These are phyloP conservation scores for Aspergillus nidulans DNA, from an alignment of 495 filamentous ascomycete genomes.

Conservation along the genomic window DNA sequence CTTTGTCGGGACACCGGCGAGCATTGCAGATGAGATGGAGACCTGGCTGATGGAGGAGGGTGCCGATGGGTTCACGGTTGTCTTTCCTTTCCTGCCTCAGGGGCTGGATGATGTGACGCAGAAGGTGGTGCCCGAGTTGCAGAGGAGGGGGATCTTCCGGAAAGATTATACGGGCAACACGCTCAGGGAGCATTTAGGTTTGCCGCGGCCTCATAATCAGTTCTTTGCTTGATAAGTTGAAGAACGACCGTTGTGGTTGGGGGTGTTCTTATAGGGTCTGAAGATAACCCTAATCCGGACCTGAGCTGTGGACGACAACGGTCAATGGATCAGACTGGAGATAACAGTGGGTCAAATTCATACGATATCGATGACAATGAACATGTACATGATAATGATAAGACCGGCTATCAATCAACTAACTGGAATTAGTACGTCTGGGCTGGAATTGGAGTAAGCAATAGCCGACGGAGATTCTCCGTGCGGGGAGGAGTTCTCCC, in stretches of 20 bases:
- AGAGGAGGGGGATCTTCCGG: conserved; percentile 47
- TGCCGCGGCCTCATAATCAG: conserved; percentile 45
- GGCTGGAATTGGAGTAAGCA: not conserved
- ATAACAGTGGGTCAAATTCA: not conserved
- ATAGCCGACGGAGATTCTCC: not conserved
- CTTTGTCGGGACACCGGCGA: conserved; percentile 47
- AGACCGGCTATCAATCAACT: not conserved
- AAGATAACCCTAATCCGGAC: not conserved
- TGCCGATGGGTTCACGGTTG: conserved; percentile 44
- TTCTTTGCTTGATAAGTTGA: conserved; percentile 32
- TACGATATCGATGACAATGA: not conserved
- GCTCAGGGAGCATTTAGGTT: conserved; percentile 48
- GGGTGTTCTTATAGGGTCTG: too few species aligned
- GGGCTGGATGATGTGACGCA: conserved; percentile 48
- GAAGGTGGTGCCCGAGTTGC: conserved; percentile 47
- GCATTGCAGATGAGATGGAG: conserved; percentile 47
- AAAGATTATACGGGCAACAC: conserved; percentile 38
- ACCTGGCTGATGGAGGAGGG: conserved; percentile 43
- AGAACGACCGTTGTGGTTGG: too few species aligned
- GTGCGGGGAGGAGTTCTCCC: not conserved
- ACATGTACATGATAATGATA: not conserved
- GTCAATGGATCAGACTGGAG: not conserved
- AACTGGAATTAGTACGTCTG: not conserved
- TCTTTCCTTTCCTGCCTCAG: conserved; percentile 47
- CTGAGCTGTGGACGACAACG: not conserved